phyloP scores from a whole-genome alignment of 1,284 basidiomycete species.

The Irpex sp. region DNA sequence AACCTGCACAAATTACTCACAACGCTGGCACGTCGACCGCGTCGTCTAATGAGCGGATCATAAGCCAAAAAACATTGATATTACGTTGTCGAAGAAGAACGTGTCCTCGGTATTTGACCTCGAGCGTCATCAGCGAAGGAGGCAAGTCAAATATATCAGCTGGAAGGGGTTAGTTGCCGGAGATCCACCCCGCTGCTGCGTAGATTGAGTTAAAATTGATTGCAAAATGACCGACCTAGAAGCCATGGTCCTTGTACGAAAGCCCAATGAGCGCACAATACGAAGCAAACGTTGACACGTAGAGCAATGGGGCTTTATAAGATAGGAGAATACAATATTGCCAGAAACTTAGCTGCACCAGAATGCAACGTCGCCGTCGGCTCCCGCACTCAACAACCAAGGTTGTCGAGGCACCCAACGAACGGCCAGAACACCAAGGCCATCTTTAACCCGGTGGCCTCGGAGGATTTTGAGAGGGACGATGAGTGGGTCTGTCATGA shows the following conservation, averaged over 20 bases:
- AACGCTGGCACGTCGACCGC: neutral
- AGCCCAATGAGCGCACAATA: neutral
- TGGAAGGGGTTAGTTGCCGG: neutral
- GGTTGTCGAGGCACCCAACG: slow-evolving; percentile 89
- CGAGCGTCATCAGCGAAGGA: neutral
- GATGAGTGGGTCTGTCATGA: slow-evolving; percentile 94
- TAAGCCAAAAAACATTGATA: neutral
- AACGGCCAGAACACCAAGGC: slow-evolving; percentile 88
- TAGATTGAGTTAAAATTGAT: neutral
- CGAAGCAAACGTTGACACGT: neutral
- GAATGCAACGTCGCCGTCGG: slow-evolving; percentile 86
- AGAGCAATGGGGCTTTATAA: neutral
- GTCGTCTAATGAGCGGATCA: neutral
- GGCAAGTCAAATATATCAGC: neutral
- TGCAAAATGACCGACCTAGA: neutral
- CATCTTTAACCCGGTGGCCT: slow-evolving; percentile 83
- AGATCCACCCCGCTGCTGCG: neutral
- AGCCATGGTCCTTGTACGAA: neutral
- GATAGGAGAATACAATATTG: neutral
- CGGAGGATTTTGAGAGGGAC: slow-evolving; percentile 96
- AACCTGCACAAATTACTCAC: neutral
- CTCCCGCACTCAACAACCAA: slow-evolving; percentile 92
- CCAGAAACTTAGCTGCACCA: slow-evolving; percentile 68
- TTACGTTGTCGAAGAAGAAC: neutral
- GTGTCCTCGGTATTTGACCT: neutral